These are phyloP conservation scores for Sarocladium brachiariae DNA, from an alignment of 2,329 filamentous ascomycete genomes.

Conservation along the genomic window DNA sequence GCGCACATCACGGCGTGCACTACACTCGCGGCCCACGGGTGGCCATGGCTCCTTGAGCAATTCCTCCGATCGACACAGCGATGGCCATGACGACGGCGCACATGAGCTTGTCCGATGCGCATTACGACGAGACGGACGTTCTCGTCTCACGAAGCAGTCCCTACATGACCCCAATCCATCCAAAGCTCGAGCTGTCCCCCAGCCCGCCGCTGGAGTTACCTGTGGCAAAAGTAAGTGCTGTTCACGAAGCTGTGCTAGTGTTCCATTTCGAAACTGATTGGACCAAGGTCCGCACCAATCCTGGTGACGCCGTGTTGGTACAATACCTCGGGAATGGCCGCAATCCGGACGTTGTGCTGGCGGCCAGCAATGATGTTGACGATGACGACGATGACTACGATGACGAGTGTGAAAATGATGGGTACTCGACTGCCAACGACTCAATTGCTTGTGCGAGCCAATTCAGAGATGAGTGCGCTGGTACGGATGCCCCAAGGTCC, in stretches of 20 bases:
- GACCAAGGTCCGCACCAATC: slow-evolving; percentile 47
- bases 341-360: slow-evolving; percentile 55
- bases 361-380: slow-evolving; percentile 39
- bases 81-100: slow-evolving; percentile 5
- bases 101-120: slow-evolving; percentile 3
- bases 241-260: slow-evolving; percentile 27
- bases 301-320: slow-evolving; percentile 63
- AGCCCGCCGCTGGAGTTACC: slow-evolving; percentile 21
- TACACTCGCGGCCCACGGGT: slow-evolving; percentile 5
- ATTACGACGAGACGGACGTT: slow-evolving; percentile 8
- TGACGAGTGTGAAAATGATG: slow-evolving; percentile 23
- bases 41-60: slow-evolving; percentile 10
- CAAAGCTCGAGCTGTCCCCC: slow-evolving; percentile 27
- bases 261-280: slow-evolving; percentile 37
- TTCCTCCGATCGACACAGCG: not conserved
- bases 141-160: slow-evolving; percentile 7
- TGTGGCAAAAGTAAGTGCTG: slow-evolving; percentile 2
- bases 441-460: not conserved
- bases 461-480: not conserved
- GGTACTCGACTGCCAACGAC: not conserved
- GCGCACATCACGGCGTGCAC: not conserved
- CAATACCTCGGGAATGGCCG: slow-evolving; percentile 56
- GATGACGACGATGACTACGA: slow-evolving; percentile 43
- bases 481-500: not conserved
- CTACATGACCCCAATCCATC: slow-evolving; percentile 17